Conservation (phyloP, 2,329 filamentous ascomycete species). For the Eurotiales sp. region DNA sequence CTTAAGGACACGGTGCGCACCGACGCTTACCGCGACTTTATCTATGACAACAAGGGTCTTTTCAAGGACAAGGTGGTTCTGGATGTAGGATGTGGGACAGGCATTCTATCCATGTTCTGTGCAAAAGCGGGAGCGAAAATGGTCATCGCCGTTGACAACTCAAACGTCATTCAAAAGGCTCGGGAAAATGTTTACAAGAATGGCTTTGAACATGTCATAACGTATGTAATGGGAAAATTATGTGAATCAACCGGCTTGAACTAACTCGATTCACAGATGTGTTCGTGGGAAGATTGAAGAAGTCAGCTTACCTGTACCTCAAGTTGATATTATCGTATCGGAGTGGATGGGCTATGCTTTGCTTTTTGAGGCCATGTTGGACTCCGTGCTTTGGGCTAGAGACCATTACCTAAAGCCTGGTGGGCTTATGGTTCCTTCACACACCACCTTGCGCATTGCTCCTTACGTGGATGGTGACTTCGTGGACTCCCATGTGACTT, state of each 20-base stretch:
- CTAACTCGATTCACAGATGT: slow-evolving; percentile 44
- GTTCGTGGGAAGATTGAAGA: slow-evolving; percentile 86
- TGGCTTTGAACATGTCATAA: slow-evolving; percentile 68
- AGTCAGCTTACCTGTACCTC: slow-evolving; percentile 67
- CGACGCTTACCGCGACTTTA: slow-evolving; percentile 82
- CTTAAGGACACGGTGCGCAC: slow-evolving; percentile 85
- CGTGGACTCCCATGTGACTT: slow-evolving; percentile 70
- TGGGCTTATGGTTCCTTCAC: slow-evolving; percentile 81
- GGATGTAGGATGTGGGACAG: slow-evolving; percentile 75
- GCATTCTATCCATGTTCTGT: slow-evolving; percentile 92
- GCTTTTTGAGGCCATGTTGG: slow-evolving; percentile 93
- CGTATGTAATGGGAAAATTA: slow-evolving; percentile 33
- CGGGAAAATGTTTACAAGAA: slow-evolving; percentile 82
- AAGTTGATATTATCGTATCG: slow-evolving; percentile 91
- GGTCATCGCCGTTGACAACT: slow-evolving; percentile 90
- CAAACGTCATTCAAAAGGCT: slow-evolving; percentile 82
- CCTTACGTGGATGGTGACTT: slow-evolving; percentile 76
- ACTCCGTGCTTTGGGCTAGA: slow-evolving; percentile 82
- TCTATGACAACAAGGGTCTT: slow-evolving; percentile 37
- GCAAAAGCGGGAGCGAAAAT: slow-evolving; percentile 81
- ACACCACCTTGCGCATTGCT: slow-evolving; percentile 77
- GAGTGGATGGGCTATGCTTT: slow-evolving; percentile 98
- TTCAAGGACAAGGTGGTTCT: slow-evolving; percentile 71
- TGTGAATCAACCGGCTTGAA: not conserved
- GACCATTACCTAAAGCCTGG: slow-evolving; percentile 78